Percentiles rank a stretch among this genome's conserved stretches.
Conservation (phyloP, 2,329 filamentous ascomycete genomes). For the Apiospora malaysiana region DNA sequence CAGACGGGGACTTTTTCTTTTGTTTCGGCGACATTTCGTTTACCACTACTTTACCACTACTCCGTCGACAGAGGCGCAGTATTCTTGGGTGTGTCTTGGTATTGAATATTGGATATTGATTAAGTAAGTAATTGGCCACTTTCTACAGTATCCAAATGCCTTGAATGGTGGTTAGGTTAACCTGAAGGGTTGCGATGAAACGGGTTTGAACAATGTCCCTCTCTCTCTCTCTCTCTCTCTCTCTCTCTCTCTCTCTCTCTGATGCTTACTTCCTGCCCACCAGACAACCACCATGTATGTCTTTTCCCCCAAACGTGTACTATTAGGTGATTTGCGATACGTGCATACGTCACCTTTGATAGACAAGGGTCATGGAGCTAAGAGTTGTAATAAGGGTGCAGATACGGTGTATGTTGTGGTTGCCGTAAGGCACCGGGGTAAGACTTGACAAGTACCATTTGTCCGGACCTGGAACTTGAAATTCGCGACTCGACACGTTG, state of each 20-base stretch:
- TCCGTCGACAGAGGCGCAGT: conserved; percentile 5
- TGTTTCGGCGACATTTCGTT: too few species aligned
- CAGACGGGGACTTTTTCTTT: not conserved
- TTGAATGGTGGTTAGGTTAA: too few species aligned
- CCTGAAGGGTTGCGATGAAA: not conserved
- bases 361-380: not conserved
- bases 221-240: too few species aligned
- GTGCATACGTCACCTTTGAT: not conserved
- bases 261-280: too few species aligned
- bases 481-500: not conserved
- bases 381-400: not conserved
- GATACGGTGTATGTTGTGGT: not conserved
- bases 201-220: too few species aligned
- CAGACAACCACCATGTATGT: too few species aligned
- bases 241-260: too few species aligned
- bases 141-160: too few species aligned
- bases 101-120: not conserved
- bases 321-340: too few species aligned
- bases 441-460: not conserved
- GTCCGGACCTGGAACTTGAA: not conserved
- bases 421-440: not conserved
- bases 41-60: too few species aligned
- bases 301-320: too few species aligned
- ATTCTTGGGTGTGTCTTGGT: not conserved
- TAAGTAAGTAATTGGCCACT: not conserved